These are phyloP conservation scores for Penicillium bovifimosum DNA, from an alignment of 495 filamentous ascomycete genomes.

Conservation along the genomic window DNA sequence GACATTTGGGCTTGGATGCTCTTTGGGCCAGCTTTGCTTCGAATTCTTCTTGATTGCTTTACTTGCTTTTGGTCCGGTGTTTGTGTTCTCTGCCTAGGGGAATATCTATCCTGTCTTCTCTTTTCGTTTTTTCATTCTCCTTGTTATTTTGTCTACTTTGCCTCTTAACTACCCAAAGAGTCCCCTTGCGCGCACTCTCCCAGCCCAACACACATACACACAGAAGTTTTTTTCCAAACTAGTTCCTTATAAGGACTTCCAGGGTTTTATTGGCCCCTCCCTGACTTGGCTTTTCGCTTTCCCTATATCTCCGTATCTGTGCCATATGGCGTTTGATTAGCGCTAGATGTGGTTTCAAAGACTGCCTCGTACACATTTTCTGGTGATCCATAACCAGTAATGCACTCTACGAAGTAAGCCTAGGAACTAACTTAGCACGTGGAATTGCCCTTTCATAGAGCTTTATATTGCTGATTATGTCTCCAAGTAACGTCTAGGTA, in stretches of 20 bases:
- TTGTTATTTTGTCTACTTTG: slow-evolving; percentile 30
- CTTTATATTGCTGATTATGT: no score
- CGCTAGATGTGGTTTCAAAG: slow-evolving; percentile 25
- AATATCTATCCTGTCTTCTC: slow-evolving; percentile 9
- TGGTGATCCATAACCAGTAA: no score
- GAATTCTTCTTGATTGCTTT: slow-evolving; percentile 7
- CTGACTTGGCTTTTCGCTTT: slow-evolving; percentile 18
- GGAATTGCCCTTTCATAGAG: no score
- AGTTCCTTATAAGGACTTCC: slow-evolving; percentile 31
- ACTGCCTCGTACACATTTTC: slow-evolving; percentile 9
- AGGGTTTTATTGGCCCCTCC: slow-evolving; percentile 23
- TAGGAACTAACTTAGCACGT: no score
- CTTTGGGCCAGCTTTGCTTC: slow-evolving; percentile 7
- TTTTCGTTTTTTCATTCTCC: slow-evolving; percentile 26
- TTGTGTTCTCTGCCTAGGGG: slow-evolving; percentile 9
- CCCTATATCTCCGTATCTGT: slow-evolving; percentile 19
- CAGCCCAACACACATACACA: slow-evolving; percentile 28
- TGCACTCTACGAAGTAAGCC: no score
- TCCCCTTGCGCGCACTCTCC: slow-evolving; percentile 32
- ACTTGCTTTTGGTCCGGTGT: slow-evolving; percentile 8
- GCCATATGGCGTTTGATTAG: slow-evolving; percentile 21
- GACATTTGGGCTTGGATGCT: background rate
- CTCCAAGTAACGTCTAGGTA: no score
- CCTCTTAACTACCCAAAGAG: slow-evolving; percentile 31
- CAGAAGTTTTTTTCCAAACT: slow-evolving; percentile 28